Conservation (phyloP, 805 yeast genomes). For the Ogataea saltuana region DNA sequence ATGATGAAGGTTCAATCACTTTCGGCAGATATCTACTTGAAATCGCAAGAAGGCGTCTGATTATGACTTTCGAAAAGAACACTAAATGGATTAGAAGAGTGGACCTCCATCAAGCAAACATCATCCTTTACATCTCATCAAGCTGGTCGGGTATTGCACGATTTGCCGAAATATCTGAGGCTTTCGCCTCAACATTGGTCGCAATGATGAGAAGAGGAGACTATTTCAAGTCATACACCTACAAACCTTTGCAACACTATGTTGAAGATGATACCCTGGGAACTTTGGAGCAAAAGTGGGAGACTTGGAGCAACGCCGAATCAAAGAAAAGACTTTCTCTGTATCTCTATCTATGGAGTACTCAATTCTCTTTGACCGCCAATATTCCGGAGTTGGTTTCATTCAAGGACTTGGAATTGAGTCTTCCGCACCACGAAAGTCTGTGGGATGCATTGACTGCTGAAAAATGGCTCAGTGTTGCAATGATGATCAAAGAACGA, state of each 20-base stretch:
- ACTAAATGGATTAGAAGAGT: slow-evolving; percentile 5
- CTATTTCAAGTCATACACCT: slow-evolving; percentile 9
- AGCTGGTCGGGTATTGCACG: slow-evolving; percentile 17
- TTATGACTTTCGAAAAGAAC: slow-evolving; percentile 7
- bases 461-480: slow-evolving; percentile 8
- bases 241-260: slow-evolving; percentile 4
- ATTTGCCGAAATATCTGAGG: slow-evolving; percentile 12
- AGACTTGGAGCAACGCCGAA: slow-evolving; percentile 7
- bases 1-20: slow-evolving; percentile 7
- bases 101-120: slow-evolving; percentile 12
- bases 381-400: slow-evolving; percentile 9
- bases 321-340: slow-evolving; percentile 8
- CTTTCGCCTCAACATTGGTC: slow-evolving; percentile 9
- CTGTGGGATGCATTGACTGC: slow-evolving; percentile 10
- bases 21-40: slow-evolving; percentile 10
- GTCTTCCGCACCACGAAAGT: slow-evolving; percentile 12
- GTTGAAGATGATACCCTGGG: slow-evolving; percentile 5
- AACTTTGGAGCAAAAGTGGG: slow-evolving; percentile 6
- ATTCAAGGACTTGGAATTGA: slow-evolving; percentile 9
- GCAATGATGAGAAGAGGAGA: slow-evolving; percentile 14
- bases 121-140: slow-evolving; percentile 6
- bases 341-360: slow-evolving; percentile 10
- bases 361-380: slow-evolving; percentile 8
- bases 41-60: slow-evolving; percentile 8
- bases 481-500: slow-evolving; percentile 4